Evolutionary conservation across 306 rosid genomes (phyloP), one percentile per base, ranked within the genome.

Genomic region (Castanopsis chinensis): DNA sequence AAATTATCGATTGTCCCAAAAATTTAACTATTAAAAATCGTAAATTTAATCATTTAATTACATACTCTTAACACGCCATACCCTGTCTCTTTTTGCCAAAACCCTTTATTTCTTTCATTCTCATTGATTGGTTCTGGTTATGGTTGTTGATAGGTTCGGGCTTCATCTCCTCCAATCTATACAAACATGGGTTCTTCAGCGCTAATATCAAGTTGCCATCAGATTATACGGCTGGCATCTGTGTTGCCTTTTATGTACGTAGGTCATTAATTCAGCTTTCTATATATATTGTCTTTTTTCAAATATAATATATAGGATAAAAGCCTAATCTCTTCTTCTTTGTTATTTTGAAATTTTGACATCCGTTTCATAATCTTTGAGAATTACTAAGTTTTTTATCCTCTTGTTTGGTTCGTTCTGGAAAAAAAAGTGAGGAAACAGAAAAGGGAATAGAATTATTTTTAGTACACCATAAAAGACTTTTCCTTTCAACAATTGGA

Each of bases 181-280:
- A 96, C 81, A 74, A 86, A 33, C 86, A 96, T 83, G 99, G 97
- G 78, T 96, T 96, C 92, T 93, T 93, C 84, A 96, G 99, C 81
- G 97, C 96, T 0, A 91, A 81, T 7, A 91, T 96, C 79, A 93
- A 96, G 80, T 76, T 96, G 86, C 99, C 99, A 21, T 90, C 96
- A 28, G 92, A 90, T 86, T 89, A 96, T 58, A 85, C 92, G 0
- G 99, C 99, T 35, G 99, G 99, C 1, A 83, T 96, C 76, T 91
- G 94, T 60, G 90, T 96, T 9, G 99, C 98, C 61, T 93, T 91
- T 74, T 93, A 93, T 78, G 98, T 93, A 89, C 73, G 97, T 86
- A 41, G 23, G 49, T 54, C 14, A 1, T 41, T 41, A 2, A 7
- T 41, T 41, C 45, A 41, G 45, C 45, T 41, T 41, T 8, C 45